Base-by-base conservation (phyloP, 2,329 filamentous ascomycete genomes). In the Cylindrodendrum hubeiense region DNA sequence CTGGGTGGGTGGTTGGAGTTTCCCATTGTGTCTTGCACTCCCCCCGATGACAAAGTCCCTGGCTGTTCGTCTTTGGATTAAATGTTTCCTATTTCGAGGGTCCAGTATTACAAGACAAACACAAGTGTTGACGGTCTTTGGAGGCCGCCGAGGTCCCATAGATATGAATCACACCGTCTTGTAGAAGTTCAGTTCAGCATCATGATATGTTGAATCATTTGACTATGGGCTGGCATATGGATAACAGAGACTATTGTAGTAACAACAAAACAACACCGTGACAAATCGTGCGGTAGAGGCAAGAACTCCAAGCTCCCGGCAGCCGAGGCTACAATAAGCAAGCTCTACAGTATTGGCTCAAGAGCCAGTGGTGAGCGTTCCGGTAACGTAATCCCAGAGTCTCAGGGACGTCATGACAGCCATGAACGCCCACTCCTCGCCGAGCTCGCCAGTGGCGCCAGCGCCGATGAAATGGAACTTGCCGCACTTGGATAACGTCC, bases 401-500 rank as follows among this genome's bases (percentile, higher is more conserved):
- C 58, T 53, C 63, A 65, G 28, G 43, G 63, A 12, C 51, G 63
- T 21, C 63, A 62, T 66, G 53, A 81, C 80, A 2, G 81, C 79
- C 79, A 82, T 82, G 22, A 83, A 67, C 1, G 79, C 78, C 79
- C 80, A 84, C 24, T 80, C 72, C 68, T 81, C 78, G 21, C 82
- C 82, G 9, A 84, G 73, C 21, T 72, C 66, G 0, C 82, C 81
- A 8, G 74, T 76, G 19, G 71, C 70, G 1, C 81, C 82, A 1
- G 76, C 78, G 13, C 82, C 82, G 3, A 81, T 60, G 67, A 83
- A 84, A 15, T 70, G 66, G 65, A 84, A 83, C 21, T 73, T 75
- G 51, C 77, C 60, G 67, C 76, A 77, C 69, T 77, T 72, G 15
- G 64, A 63, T 5, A 67, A 46, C 28, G 54, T 72, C 34, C 75